Base-by-base conservation (phyloP, 164 flowering plant species). In the Annona cherimola region DNA sequence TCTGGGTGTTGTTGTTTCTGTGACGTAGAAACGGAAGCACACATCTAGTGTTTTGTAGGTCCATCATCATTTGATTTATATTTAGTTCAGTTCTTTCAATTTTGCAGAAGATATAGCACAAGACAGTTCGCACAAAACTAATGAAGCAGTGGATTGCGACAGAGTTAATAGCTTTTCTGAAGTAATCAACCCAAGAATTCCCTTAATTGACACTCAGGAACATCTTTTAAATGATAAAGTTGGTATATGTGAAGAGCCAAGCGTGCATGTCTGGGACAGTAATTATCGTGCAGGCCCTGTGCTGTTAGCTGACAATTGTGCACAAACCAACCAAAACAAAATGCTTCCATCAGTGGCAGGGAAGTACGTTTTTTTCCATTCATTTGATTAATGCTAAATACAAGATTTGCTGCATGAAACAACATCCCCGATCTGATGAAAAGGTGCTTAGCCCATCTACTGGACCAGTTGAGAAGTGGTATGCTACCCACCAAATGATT, bases 281-380 rank as follows among this genome's bases (percentile, higher is more conserved):
- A 18, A 43, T 18, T 4, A 43, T 66, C 16, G 68, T 42, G 16
- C 50, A 66, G 50, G 50, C 50, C 20, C 54, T 14, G 14, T 6
- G 40, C 9, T 63, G 66, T 42, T 43, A 12, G 6, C 43, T 16
- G 50, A 66, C 11, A 50, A 66, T 12, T 3, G 19, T 6, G 50
- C 80, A 42, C 77, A 71, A 60, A 63, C 69, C 2, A 84, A 78
- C 68, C 78, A 73, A 20, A 76, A 71, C 64, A 81, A 76, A 61
- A 61, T 26, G 61, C 55, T 69, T 54, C 77, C 74, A 20, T 84
- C 74, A 78, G 35, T 61, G 73, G 59, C 69, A 26, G 8, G 41
- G 68, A 70, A 73, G 90, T 86, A 86, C 76, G 86, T 81, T 70
- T 73, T 70, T 67, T 76, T 55, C 46, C 41, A 69, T 69, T 61